Evolutionary conservation across 345 rosid genomes (phyloP), one percentile per base, ranked within the genome.

Genomic region (Euphorbia peplus): DNA sequence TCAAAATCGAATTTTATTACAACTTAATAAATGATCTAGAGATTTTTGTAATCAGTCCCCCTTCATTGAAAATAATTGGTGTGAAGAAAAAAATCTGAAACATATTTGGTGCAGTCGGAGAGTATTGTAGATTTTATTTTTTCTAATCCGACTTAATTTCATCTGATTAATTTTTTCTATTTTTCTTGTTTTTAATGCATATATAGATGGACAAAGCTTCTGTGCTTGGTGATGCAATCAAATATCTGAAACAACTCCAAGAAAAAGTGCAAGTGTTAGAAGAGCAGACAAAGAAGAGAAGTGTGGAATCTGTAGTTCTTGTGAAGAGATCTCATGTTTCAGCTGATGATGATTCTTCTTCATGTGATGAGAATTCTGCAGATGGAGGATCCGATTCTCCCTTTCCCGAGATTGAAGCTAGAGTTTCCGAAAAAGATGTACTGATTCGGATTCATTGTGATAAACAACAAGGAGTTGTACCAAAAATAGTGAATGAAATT

Each of bases 331-430:
- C 81, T 68, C 87, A 84, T 60, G 24, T 87, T 6, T 77, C 77
- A 9, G 32, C 76, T 5, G 84, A 78, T 2, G 85, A 82, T 10
- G 84, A 83, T n/a, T 73, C 76, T 4, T 81, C 83, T 54, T 74
- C 78, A 2, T 77, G 78, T 8, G 83, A 82, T 32, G 87, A 79
- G 28, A 68, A 68, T 24, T 80, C 71, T 1, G 85, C 82, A 11
- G 78, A 67, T 1, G 83, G 80, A 11, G 76, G 75, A 26, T 25
- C 2, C 15, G 76, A 70, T 59, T 73, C 77, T n/a, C 66, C 75
- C 0, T 80, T 91, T 21, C 95, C 95, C 0, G 89, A 88, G 75
- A 84, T 91, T n/a, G 91, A 91, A 78, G 92, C 88, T 0, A 81
- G 82, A 64, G 79, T 76, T 37, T 83, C 84, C 0, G 90, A 80